phyloP scores from a whole-genome alignment of 2,329 filamentous ascomycete genomes.

The Grosmannia clavigera region DNA sequence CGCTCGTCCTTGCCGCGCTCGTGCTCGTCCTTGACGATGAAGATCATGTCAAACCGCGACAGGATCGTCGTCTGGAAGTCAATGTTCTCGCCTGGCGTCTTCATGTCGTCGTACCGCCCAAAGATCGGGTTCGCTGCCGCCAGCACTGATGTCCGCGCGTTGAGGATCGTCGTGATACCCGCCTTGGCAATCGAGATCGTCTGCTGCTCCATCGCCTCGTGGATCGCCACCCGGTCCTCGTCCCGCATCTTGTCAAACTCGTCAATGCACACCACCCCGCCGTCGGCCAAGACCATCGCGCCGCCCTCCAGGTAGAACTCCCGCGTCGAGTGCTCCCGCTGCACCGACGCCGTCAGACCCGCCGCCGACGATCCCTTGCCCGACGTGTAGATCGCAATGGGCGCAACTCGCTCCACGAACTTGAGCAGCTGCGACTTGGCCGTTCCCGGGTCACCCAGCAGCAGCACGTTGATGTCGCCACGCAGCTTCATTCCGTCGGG shows the following conservation, averaged over 20 bases:
- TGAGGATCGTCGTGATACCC: slow-evolving; percentile 95
- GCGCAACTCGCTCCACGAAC: slow-evolving; percentile 91
- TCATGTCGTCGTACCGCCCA: slow-evolving; percentile 94
- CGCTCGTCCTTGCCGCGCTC: slow-evolving; percentile 78
- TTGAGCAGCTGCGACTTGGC: slow-evolving; percentile 96
- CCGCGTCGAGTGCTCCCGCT: slow-evolving; percentile 78
- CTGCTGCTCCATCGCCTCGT: slow-evolving; percentile 99
- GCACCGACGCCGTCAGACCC: slow-evolving; percentile 93
- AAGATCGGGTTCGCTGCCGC: slow-evolving; percentile 97
- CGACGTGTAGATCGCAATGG: slow-evolving; percentile 96
- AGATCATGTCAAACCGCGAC: slow-evolving; percentile 99
- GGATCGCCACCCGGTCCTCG: slow-evolving; percentile 93
- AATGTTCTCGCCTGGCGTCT: slow-evolving; percentile 94
- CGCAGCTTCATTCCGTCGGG: slow-evolving; percentile 95
- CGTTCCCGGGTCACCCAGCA: slow-evolving; percentile 94
- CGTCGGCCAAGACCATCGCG: slow-evolving; percentile 95
- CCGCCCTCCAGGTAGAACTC: slow-evolving; percentile 98
- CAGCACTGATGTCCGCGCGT: slow-evolving; percentile 86
- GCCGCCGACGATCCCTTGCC: slow-evolving; percentile 96
- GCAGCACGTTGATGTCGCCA: slow-evolving; percentile 94
- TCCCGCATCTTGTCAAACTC: slow-evolving; percentile 99
- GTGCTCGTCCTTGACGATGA: slow-evolving; percentile 94
- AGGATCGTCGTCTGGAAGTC: slow-evolving; percentile 98
- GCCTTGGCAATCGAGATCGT: slow-evolving; percentile 98
- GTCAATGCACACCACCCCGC: slow-evolving; percentile 95